These are phyloP conservation scores for Trichaptum fuscoviolaceum DNA, from an alignment of 768 basidiomycete species.

Conservation along the genomic window DNA sequence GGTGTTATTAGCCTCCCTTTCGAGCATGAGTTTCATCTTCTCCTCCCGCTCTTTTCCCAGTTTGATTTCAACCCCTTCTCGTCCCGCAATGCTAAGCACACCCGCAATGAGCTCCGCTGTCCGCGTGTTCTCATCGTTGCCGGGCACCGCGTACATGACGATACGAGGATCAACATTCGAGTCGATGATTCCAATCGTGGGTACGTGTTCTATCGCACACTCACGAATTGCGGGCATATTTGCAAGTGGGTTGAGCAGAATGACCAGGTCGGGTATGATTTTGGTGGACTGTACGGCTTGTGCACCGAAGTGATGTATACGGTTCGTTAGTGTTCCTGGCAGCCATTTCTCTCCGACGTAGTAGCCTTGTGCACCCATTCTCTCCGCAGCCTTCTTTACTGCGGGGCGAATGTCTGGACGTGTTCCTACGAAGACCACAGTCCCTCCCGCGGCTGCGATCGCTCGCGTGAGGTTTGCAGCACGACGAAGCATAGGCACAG, in stretches of 20 bases:
- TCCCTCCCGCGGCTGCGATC: slow-evolving; percentile 74
- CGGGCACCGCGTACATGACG: slow-evolving; percentile 97
- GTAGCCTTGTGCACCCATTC: slow-evolving; percentile 76
- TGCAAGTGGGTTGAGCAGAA: slow-evolving; percentile 86
- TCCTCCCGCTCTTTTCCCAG: slow-evolving; percentile 26
- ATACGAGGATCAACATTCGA: slow-evolving; percentile 93
- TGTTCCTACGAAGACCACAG: slow-evolving; percentile 87
- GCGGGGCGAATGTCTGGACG: slow-evolving; percentile 70
- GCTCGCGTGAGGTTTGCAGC: slow-evolving; percentile 85
- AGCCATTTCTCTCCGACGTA: slow-evolving; percentile 88
- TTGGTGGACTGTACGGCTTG: slow-evolving; percentile 46
- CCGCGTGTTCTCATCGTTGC: slow-evolving; percentile 92
- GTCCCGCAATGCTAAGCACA: slow-evolving; percentile 82
- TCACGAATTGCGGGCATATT: slow-evolving; percentile 87
- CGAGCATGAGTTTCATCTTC: background rate
- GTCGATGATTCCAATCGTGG: slow-evolving; percentile 92
- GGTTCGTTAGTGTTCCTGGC: slow-evolving; percentile 93
- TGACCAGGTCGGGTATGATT: slow-evolving; percentile 78
- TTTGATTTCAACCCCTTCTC: slow-evolving; percentile 52
- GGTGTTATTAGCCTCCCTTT: background rate
- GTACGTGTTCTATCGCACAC: slow-evolving; percentile 83
- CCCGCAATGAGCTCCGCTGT: slow-evolving; percentile 90
- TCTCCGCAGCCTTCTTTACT: slow-evolving; percentile 73
- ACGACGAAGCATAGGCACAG: slow-evolving; percentile 84
- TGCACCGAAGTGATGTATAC: slow-evolving; percentile 63